Evolutionary conservation across 1,284 basidiomycete species (phyloP).

Genomic region (Ganoderma lingzhi): DNA sequence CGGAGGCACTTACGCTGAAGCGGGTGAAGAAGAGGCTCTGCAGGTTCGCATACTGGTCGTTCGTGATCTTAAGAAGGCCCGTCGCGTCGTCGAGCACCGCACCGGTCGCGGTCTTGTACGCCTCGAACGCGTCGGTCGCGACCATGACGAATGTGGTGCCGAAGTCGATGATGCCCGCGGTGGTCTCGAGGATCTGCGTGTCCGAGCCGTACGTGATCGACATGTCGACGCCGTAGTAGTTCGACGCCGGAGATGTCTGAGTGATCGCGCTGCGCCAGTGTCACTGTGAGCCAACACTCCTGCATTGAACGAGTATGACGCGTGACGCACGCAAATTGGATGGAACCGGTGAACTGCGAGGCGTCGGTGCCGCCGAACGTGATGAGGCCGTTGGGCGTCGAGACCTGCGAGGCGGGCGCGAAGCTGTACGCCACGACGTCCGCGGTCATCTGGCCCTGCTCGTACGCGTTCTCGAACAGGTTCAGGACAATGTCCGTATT

Average conservation of each 20-base stretch:
- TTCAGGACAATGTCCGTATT: constrained; percentile 13
- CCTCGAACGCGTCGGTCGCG: constrained; percentile 35
- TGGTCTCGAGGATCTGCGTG: constrained; percentile 29
- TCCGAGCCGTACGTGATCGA: constrained; percentile 33
- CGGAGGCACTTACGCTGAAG: constrained; percentile 31
- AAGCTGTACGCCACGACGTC: constrained; percentile 13
- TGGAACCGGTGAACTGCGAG: constrained; percentile 55
- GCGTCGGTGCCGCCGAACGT: constrained; percentile 56
- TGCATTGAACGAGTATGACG: background rate
- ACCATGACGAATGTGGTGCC: constrained; percentile 46
- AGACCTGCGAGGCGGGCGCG: constrained; percentile 13
- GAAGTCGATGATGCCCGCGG: constrained; percentile 40
- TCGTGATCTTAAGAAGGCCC: constrained; percentile 36
- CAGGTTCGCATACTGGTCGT: constrained; percentile 14
- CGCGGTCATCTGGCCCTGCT: constrained; percentile 30
- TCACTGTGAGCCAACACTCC: background rate
- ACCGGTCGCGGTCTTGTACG: constrained; percentile 35
- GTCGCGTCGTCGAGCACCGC: constrained; percentile 29
- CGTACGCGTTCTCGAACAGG: constrained; percentile 56
- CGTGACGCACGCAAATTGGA: constrained; percentile 50
- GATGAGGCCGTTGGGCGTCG: constrained; percentile 34
- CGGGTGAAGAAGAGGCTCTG: constrained; percentile 41
- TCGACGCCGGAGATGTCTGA: constrained; percentile 45
- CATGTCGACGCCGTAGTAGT: constrained; percentile 38
- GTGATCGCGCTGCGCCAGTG: constrained; percentile 36